Evolutionary conservation across 2,329 filamentous ascomycete genomes (phyloP), one percentile per base, ranked within the genome.

Genomic region (Thelonectria discophora): DNA sequence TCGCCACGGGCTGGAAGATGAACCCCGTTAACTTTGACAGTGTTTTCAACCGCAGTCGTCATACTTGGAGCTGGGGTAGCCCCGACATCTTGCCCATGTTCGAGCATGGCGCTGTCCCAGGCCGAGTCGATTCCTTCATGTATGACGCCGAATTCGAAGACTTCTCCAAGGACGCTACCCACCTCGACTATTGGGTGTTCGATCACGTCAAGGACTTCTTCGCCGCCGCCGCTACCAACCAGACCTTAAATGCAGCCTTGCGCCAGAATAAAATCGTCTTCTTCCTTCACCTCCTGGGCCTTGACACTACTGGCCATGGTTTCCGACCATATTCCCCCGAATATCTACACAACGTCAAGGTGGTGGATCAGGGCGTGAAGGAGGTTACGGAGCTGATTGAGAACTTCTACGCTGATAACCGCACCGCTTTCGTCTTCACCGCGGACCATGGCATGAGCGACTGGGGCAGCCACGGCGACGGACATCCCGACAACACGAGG

Each of bases 391-490:
- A 90, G 65, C 75, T 97, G 55, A 89, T 97, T 51, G 88, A 97
- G 37, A 86, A 90, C 12, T 99, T 98, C 74, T 99, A 97, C 72
- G 84, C 80, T 5, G 90, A 93, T 69, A 90, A 86, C 56, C 89
- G 95, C 76, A 98, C 95, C 0, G 93, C 96, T 0, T 99, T 94
- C 75, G 87, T 99, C 15, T 99, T 99, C 74, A 99, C 96, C 1
- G 95, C 95, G 8, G 95, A 99, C 73, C 95, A 99, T 76, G 95
- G 95, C 17, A 99, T 99, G 95, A 98, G 93, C 73, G 95, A 99
- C 77, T 97, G 91, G 90, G 95, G 96, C n/a, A 98, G 94, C 70
- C 96, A 99, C 75, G 96, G 96, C 39, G 95, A 99, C 76, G 95
- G 95, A 8, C 94, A 99, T 77, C 95, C 95, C 0, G 92, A 99